Base-by-base conservation (phyloP, 2,329 filamentous ascomycete species). In the Xylogone sp. region DNA sequence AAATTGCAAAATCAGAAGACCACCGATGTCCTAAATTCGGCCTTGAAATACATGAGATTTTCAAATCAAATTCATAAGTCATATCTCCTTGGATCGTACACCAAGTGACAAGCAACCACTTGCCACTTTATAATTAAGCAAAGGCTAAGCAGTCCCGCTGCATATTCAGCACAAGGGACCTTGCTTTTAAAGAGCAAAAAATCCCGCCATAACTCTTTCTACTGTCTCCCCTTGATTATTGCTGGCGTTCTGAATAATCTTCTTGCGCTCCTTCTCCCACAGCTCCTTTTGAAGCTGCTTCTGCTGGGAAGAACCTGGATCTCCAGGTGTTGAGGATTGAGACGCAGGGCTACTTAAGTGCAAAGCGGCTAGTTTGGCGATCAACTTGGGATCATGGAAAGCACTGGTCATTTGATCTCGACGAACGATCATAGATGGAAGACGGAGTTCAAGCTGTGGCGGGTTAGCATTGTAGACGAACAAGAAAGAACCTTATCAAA, bases 361-460 rank as follows among this genome's bases (percentile, higher is more conserved):
- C 13, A 31, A 31, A 31, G 27, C 27, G 27, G 27, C 27, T 19
- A 49, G 42, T 43, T 53, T 54, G 12, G 51, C 46, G 20, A 45
- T 42, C 27, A 39, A n/a, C 13, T 21, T 44, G 6, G 42, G 19
- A 34, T 43, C 22, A 7, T 24, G 48, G 16, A 16, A 31, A 21
- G 52, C 45, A 21, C 55, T 52, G 24, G 58, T 58, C 54, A 64
- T 61, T 24, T 53, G 56, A 27, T 66, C 64, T 34, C 64, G 57
- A 8, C 58, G 57, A 46, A 85, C 83, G 54, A 83, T 71, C 81
- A 84, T 84, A 1, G 79, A 83, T 2, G 82, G 82, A 18, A 83
- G 71, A 21, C 82, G 78, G 48, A 84, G 65, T 61, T 80, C 74
- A 48, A 83, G 71, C 80, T 83, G 46, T 18, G 16, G n/a, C n/a